phyloP scores from a whole-genome alignment of 768 basidiomycete species.

The Dioszegia hungarica region DNA sequence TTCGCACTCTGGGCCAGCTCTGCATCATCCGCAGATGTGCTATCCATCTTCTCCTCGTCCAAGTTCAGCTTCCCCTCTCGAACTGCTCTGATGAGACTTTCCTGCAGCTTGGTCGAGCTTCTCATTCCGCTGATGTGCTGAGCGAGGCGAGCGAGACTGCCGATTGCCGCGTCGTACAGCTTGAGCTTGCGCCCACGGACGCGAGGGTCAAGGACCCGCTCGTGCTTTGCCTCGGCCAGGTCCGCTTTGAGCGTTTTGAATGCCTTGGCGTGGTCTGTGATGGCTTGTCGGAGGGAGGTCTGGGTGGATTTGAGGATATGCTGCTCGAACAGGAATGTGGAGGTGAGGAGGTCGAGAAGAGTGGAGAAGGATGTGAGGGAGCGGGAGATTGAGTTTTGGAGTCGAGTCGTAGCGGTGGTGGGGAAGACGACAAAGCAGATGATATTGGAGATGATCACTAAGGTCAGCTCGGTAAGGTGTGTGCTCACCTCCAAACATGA shows the following conservation, averaged over 20 bases:
- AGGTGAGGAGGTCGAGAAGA: conserved; percentile 71
- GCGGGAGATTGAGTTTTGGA: conserved; percentile 70
- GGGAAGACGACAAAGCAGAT: conserved; percentile 81
- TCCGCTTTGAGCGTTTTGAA: conserved; percentile 86
- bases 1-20: conserved; percentile 34
- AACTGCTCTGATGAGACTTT: conserved; percentile 66
- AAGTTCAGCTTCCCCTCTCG: conserved; percentile 29
- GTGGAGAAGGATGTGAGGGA: conserved; percentile 85
- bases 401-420: conserved; percentile 72
- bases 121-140: conserved; percentile 89
- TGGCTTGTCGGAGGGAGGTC: conserved; percentile 62
- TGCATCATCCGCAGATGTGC: neutral
- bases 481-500: conserved; percentile 59
- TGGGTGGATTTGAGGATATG: conserved; percentile 26
- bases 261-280: conserved; percentile 76
- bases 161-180: conserved; percentile 81
- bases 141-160: conserved; percentile 78
- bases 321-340: conserved; percentile 67
- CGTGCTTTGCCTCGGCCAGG: conserved; percentile 78
- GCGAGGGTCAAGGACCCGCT: conserved; percentile 57
- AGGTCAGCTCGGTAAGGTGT: neutral
- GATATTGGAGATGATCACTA: conserved; percentile 67
- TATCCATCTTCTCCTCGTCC: conserved; percentile 10
- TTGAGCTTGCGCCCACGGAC: conserved; percentile 51
- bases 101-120: conserved; percentile 75